phyloP scores from a whole-genome alignment of 2,329 filamentous ascomycete species.

The Aspergillus phoenicis region DNA sequence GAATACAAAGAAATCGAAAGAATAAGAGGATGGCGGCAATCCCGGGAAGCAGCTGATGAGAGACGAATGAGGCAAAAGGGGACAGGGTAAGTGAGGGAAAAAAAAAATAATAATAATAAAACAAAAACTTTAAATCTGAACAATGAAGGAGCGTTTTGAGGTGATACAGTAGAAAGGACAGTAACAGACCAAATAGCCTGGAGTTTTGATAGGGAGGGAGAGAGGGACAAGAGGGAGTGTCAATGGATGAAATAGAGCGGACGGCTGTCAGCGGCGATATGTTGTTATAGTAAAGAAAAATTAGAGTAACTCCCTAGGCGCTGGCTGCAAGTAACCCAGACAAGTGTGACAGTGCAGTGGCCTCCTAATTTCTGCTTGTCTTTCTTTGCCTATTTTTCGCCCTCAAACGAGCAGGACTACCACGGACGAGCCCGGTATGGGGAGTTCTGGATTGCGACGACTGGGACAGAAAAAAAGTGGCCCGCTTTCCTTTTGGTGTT shows the following conservation, averaged over 20 bases:
- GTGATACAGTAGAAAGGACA: not conserved
- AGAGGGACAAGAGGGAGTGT: constrained; percentile 3
- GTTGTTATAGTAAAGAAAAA: constrained; percentile 1
- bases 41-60: not conserved
- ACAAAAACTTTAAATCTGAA: constrained; percentile 8
- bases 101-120: constrained; percentile 8
- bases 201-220: constrained; percentile 10
- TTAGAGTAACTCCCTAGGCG: not conserved
- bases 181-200: not conserved
- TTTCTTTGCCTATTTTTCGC: constrained; percentile 11
- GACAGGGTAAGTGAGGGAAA: constrained; percentile 1
- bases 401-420: constrained; percentile 15
- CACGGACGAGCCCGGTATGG: constrained; percentile 16
- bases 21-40: constrained; percentile 10
- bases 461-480: constrained; percentile 12
- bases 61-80: constrained; percentile 11
- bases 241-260: not conserved
- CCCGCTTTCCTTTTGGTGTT: constrained; percentile 16
- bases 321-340: not conserved
- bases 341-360: not conserved
- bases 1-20: constrained; percentile 17
- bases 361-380: not conserved
- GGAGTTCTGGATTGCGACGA: constrained; percentile 19
- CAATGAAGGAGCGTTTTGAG: constrained; percentile 2
- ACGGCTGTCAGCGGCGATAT: constrained; percentile 2